Conservation (phyloP, 345 rosid genomes). For the Populus nigra region DNA sequence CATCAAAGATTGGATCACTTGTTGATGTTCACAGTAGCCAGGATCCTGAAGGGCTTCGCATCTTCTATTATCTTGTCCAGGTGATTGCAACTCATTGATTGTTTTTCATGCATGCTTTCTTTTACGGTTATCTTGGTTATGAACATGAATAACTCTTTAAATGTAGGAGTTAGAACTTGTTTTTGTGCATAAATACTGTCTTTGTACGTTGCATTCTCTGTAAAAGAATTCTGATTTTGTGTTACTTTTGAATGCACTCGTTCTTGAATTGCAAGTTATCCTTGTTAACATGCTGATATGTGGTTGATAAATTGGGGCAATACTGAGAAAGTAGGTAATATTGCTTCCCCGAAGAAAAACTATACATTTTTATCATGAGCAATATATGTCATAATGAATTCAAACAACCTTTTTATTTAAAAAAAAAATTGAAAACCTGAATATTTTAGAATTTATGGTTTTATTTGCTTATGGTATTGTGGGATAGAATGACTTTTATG, state of each 20-base stretch:
- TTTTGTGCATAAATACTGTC: not conserved
- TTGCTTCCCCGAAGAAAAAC: not conserved
- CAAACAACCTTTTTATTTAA: not conserved
- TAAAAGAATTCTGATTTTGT: not conserved
- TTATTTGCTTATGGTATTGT: not conserved
- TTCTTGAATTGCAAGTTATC: not conserved
- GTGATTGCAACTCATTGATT: constrained; percentile 30
- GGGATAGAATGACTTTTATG: not conserved
- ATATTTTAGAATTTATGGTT: not conserved
- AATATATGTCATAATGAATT: not conserved
- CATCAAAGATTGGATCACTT: constrained; percentile 96
- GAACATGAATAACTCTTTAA: not conserved
- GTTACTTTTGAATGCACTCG: not conserved
- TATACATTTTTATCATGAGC: not conserved
- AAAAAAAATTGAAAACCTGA: not conserved
- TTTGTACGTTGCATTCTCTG: not conserved
- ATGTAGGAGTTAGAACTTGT: not conserved
- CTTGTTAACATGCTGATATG: not conserved
- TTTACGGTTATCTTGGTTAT: not conserved
- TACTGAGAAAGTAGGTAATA: not conserved
- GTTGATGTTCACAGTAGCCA: constrained; percentile 93
- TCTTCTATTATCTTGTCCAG: constrained; percentile 99
- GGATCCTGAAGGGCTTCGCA: constrained; percentile 98
- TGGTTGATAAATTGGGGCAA: not conserved
- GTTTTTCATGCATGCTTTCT: not conserved